Percentiles rank a stretch among this genome's conserved stretches.
These are phyloP conservation scores for Dryas integrifolia DNA, from an alignment of 331 rosid species.

Conservation along the genomic window DNA sequence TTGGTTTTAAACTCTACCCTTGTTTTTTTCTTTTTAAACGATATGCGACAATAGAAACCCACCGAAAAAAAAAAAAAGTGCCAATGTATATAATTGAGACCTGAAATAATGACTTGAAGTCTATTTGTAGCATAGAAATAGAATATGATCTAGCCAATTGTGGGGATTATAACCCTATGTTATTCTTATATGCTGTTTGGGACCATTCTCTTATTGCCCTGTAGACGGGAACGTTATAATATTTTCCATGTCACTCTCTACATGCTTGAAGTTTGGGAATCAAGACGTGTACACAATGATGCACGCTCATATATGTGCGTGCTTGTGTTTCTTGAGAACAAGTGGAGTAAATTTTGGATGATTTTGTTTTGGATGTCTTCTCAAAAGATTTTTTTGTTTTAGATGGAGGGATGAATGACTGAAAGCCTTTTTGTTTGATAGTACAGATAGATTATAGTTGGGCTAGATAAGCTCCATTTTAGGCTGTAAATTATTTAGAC, in stretches of 20 bases:
- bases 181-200: background rate
- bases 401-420: background rate
- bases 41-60: background rate
- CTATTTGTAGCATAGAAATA: background rate
- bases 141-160: background rate
- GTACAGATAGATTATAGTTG: background rate
- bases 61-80: conserved; percentile 4
- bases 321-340: background rate
- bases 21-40: background rate
- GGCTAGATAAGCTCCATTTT: background rate
- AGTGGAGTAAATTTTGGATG: background rate
- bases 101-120: background rate
- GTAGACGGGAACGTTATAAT: background rate
- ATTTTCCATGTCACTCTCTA: background rate
- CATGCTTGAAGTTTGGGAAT: background rate
- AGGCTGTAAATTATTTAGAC: no score
- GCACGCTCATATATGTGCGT: background rate
- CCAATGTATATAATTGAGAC: background rate
- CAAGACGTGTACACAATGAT: background rate
- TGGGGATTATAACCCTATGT: no score
- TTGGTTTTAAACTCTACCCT: background rate
- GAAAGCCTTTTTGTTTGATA: background rate
- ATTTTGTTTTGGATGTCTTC: no score
- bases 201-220: background rate
- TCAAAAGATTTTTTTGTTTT: no score